phyloP scores from a whole-genome alignment of 345 rosid genomes.

The Rhizophora apiculata region DNA sequence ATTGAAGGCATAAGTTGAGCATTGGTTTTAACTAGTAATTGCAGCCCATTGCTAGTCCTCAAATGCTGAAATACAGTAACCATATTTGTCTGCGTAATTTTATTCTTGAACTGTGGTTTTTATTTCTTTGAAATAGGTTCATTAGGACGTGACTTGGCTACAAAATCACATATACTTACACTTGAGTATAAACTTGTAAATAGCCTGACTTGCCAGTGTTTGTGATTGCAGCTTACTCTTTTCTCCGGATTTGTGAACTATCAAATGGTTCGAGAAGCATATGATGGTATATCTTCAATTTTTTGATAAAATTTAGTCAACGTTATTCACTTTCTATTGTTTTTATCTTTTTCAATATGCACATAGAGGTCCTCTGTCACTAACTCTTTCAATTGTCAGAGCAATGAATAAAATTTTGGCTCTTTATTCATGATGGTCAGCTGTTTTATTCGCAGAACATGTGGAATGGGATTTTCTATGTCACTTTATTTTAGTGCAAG shows the following conservation, averaged over 20 bases:
- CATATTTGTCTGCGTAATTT: neutral
- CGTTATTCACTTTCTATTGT: neutral
- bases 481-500: no score
- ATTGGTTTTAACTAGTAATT: no score
- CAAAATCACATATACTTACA: neutral
- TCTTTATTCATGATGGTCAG: neutral
- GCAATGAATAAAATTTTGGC: neutral
- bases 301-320: neutral
- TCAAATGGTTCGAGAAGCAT: constrained; percentile 98
- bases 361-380: no score
- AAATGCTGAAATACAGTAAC: neutral
- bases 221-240: constrained; percentile 78
- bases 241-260: constrained; percentile 99
- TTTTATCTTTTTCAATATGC: neutral
- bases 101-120: neutral
- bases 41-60: neutral
- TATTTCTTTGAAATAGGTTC: neutral
- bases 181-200: neutral
- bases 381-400: neutral
- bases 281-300: constrained; percentile 54
- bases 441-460: neutral
- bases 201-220: constrained; percentile 22
- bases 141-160: constrained; percentile 3
- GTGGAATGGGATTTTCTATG: neutral
- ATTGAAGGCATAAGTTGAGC: no score